phyloP scores from a whole-genome alignment of 2,329 filamentous ascomycete genomes.

The Penicillium palitans region DNA sequence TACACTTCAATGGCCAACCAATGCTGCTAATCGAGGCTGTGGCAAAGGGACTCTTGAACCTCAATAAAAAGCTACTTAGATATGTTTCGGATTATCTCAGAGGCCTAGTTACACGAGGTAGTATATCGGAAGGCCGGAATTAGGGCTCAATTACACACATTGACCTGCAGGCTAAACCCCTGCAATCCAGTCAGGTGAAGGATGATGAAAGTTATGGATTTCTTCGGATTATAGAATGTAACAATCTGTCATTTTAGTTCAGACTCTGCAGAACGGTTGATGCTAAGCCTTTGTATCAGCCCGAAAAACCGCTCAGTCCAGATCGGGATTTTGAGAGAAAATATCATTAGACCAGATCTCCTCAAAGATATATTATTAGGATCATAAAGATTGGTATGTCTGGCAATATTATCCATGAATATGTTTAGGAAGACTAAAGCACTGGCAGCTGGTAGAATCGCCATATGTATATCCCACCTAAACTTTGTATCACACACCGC shows the following conservation, averaged over 20 bases:
- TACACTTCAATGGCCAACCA: neutral
- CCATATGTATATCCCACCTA: neutral
- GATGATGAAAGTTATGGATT: neutral
- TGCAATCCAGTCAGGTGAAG: slow-evolving; percentile 3
- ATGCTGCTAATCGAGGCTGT: neutral
- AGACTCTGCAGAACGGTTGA: slow-evolving; percentile 2
- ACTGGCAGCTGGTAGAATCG: neutral
- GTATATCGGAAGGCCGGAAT: slow-evolving; percentile 9
- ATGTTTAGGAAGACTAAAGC: neutral
- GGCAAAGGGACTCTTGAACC: neutral
- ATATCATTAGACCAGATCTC: neutral
- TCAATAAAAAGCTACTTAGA: neutral
- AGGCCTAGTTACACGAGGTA: slow-evolving; percentile 5
- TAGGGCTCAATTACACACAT: slow-evolving; percentile 2
- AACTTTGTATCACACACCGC: neutral
- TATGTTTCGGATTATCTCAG: slow-evolving; percentile 1
- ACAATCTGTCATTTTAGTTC: neutral
- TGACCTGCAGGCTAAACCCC: neutral
- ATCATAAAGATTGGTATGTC: neutral
- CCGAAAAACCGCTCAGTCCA: neutral
- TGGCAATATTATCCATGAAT: neutral
- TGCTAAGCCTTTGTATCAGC: slow-evolving; percentile 1
- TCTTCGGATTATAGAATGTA: slow-evolving; percentile 4
- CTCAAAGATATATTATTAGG: neutral
- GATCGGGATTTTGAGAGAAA: neutral